Conservation (phyloP, 768 basidiomycete species). For the Porphyrellus cyaneotinctus region DNA sequence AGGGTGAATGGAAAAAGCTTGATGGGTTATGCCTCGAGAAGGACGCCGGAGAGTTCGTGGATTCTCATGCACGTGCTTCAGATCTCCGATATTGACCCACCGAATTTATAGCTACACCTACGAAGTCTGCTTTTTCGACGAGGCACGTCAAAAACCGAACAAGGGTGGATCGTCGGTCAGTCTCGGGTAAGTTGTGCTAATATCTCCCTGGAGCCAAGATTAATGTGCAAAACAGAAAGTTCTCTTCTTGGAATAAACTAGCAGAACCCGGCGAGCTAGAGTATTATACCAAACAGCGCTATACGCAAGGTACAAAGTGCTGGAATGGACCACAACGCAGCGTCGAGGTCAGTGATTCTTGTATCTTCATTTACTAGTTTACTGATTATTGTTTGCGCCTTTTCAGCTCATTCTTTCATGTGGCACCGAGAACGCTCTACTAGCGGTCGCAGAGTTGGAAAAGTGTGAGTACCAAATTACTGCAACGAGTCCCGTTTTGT, state of each 20-base stretch:
- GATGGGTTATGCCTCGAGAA: slow-evolving; percentile 76
- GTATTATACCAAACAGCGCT: slow-evolving; percentile 80
- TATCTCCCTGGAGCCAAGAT: background rate
- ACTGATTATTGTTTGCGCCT: background rate
- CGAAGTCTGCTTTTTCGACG: slow-evolving; percentile 87
- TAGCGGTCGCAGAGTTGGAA: slow-evolving; percentile 82
- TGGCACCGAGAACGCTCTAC: slow-evolving; percentile 77
- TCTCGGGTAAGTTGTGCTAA: slow-evolving; percentile 63
- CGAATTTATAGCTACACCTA: slow-evolving; percentile 78
- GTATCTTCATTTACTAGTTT: background rate
- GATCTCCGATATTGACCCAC: slow-evolving; percentile 4
- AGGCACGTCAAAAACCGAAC: slow-evolving; percentile 84
- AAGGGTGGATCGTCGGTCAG: slow-evolving; percentile 70
- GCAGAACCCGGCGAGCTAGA: slow-evolving; percentile 57
- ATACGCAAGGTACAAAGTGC: slow-evolving; percentile 82
- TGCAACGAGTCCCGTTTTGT: slow-evolving; percentile 82
- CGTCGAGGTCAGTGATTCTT: slow-evolving; percentile 53
- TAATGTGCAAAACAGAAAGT: slow-evolving; percentile 47
- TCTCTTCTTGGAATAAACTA: slow-evolving; percentile 71
- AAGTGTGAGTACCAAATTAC: slow-evolving; percentile 94
- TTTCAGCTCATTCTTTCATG: slow-evolving; percentile 75
- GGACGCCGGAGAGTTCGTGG: slow-evolving; percentile 84
- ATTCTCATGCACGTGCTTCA: background rate
- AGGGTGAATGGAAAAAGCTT: slow-evolving; percentile 97
- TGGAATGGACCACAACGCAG: slow-evolving; percentile 96